Base-by-base conservation (phyloP, 1,139 yeast species). In the Lodderomyces theae region DNA sequence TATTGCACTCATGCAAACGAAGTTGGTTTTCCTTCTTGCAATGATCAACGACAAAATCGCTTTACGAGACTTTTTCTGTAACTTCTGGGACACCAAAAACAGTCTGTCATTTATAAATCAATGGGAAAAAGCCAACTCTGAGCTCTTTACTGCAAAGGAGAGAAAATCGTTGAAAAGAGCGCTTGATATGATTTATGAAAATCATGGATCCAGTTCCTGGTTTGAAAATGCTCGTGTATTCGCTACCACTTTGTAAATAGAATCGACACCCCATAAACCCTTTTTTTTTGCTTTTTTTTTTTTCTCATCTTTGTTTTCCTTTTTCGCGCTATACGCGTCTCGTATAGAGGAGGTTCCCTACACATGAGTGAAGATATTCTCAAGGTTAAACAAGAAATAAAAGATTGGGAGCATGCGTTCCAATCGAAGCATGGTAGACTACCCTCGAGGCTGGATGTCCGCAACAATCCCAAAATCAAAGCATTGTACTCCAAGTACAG, bases 351-450 rank as follows among this genome's bases (percentile, higher is more conserved):
- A 28, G 11, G 7, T 15, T 13, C 31, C 12, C 3, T 25, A 19
- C n/a, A n/a, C n/a, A 34, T 34, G 36, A 22, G 36, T 23, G 23
- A 21, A 5, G 47, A 43, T 16, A 21, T 48, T 13, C 21, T 32
- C 8, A 50, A 51, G 36, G 47, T 73, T 15, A 72, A 68, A 50
- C 54, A 57, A 26, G 72, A 74, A 49, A 77, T 84, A 41, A 84
- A 83, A 54, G 58, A 60, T 25, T 84, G 90, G 90, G 89, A 83
- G 52, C 66, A 73, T 43, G 54, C 53, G 7, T 83, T 81, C 54
- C 51, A 57, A 9, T 55, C 60, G 15, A 43, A 51, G 18, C 51
- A 77, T 43, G 74, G 77, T 2, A 60, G 77, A n/a, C 61, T 59
- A 9, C 89, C 92, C 0, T 54, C 70, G 1, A 74, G 70, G 38